Evolutionary conservation across 495 filamentous ascomycete genomes (phyloP).

Genomic region (Lentithecium fluviatile): DNA sequence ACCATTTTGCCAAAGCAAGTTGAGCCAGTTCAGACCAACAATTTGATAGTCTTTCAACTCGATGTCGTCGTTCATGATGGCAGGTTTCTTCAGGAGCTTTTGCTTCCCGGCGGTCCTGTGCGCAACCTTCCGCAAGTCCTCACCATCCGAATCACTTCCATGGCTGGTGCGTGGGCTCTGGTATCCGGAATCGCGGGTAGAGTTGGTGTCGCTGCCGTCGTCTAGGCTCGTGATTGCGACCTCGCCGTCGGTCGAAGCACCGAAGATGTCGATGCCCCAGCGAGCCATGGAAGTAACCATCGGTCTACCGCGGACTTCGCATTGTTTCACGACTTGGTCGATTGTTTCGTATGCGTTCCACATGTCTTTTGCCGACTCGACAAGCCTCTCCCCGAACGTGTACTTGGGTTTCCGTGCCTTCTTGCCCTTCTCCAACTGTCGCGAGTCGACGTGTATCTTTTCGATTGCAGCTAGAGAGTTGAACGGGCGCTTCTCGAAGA

Average conservation of each 20-base stretch:
- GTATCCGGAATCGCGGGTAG: constrained; percentile 66
- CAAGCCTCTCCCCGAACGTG: constrained; percentile 67
- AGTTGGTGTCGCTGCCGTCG: constrained; percentile 32
- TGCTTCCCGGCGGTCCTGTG: constrained; percentile 5
- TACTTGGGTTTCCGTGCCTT: constrained; percentile 45
- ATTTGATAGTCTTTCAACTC: constrained; percentile 88
- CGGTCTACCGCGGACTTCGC: constrained; percentile 67
- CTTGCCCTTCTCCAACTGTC: constrained; percentile 51
- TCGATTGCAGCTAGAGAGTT: constrained; percentile 60
- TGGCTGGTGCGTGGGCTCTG: constrained; percentile 63
- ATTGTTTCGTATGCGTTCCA: constrained; percentile 73
- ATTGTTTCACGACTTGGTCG: constrained; percentile 71
- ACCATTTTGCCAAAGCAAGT: constrained; percentile 70
- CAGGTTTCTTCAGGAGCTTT: constrained; percentile 65
- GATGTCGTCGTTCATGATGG: constrained; percentile 66
- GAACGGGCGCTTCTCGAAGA: constrained; percentile 72
- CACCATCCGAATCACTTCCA: constrained; percentile 53
- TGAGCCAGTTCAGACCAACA: constrained; percentile 92
- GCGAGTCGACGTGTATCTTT: constrained; percentile 53
- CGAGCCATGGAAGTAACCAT: constrained; percentile 66
- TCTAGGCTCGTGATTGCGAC: constrained; percentile 65
- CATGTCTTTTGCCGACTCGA: constrained; percentile 70
- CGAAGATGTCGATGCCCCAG: constrained; percentile 78
- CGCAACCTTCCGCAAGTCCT: constrained; percentile 43
- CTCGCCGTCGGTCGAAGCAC: constrained; percentile 61